Percentiles rank a stretch among this genome's conserved stretches.
Conservation (phyloP, 345 rosid genomes). For the Erodium maritimum region DNA sequence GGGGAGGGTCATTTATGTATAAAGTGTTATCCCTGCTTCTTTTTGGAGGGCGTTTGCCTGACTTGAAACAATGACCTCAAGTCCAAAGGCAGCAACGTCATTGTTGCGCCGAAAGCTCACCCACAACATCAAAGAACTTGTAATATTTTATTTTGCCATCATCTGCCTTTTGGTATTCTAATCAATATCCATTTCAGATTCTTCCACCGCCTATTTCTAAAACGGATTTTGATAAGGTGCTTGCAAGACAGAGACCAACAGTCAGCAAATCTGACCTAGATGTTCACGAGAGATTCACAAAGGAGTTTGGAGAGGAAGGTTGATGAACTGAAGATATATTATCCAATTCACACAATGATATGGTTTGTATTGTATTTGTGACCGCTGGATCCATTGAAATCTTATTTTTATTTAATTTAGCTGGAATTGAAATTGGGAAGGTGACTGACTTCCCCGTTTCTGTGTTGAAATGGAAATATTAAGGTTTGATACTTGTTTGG, state of each 20-base stretch:
- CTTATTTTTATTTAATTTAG: slow-evolving; percentile 10
- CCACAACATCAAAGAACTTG: neutral
- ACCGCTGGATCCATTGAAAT: slow-evolving; percentile 17
- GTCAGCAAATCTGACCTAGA: slow-evolving; percentile 85
- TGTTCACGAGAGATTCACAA: slow-evolving; percentile 90
- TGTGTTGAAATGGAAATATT: no score
- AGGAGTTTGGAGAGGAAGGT: slow-evolving; percentile 97
- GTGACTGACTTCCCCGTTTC: no score
- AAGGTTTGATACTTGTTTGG: slow-evolving; percentile 16
- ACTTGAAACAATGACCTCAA: no score
- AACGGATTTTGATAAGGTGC: slow-evolving; percentile 86
- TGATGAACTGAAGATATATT: slow-evolving; percentile 19
- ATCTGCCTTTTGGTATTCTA: neutral
- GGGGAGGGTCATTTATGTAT: no score
- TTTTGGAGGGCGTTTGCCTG: no score
- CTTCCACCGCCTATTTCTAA: slow-evolving; percentile 76
- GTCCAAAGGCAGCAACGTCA: no score
- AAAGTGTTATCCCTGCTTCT: no score
- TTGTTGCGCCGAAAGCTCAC: no score
- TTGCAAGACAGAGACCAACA: slow-evolving; percentile 88
- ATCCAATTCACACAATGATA: neutral
- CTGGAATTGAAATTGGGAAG: slow-evolving; percentile 12
- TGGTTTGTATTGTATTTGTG: slow-evolving; percentile 30
- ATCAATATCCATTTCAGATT: slow-evolving; percentile 34
- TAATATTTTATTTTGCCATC: neutral